Conservation (phyloP, 202 grass and related monocot species). For the Elaeis oleifera region DNA sequence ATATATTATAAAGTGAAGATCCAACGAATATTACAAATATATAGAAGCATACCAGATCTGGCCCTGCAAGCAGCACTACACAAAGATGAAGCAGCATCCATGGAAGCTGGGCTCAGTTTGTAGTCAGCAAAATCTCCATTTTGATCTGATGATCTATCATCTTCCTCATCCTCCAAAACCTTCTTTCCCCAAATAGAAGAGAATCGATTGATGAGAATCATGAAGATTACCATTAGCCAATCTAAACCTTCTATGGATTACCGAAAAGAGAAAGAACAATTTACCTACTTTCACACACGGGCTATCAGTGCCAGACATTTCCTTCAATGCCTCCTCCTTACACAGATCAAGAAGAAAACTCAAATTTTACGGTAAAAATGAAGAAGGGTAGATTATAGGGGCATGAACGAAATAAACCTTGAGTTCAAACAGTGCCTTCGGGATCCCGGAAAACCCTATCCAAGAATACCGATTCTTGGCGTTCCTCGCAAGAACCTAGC, state of each 20-base stretch:
- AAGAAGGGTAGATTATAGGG: too few relatives aligned
- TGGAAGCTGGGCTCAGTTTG: constrained; percentile 28
- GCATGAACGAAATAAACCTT: constrained; percentile 31
- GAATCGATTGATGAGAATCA: too few relatives aligned
- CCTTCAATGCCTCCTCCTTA: constrained; percentile 47
- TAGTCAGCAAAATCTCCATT: constrained; percentile 37
- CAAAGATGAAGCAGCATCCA: constrained; percentile 27
- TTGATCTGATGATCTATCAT: constrained; percentile 47
- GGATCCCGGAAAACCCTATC: constrained; percentile 76
- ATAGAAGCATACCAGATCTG: constrained; percentile 48
- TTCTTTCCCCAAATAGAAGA: constrained; percentile 9
- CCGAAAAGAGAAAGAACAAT: background rate
- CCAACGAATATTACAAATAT: too few relatives aligned
- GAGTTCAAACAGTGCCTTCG: constrained; percentile 55
- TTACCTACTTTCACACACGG: constrained; percentile 28
- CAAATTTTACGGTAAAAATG: background rate
- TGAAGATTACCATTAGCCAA: too few relatives aligned
- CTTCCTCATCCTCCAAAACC: constrained; percentile 56
- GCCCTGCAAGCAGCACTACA: constrained; percentile 17
- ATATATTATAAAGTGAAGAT: too few relatives aligned
- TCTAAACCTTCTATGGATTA: too few relatives aligned
- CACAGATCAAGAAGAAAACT: constrained; percentile 8
- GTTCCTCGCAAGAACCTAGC: constrained; percentile 76
- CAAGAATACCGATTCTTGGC: constrained; percentile 80
- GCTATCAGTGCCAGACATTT: constrained; percentile 31